Conservation (phyloP, 2,329 filamentous ascomycete genomes). For the Colletotrichum costaricense region DNA sequence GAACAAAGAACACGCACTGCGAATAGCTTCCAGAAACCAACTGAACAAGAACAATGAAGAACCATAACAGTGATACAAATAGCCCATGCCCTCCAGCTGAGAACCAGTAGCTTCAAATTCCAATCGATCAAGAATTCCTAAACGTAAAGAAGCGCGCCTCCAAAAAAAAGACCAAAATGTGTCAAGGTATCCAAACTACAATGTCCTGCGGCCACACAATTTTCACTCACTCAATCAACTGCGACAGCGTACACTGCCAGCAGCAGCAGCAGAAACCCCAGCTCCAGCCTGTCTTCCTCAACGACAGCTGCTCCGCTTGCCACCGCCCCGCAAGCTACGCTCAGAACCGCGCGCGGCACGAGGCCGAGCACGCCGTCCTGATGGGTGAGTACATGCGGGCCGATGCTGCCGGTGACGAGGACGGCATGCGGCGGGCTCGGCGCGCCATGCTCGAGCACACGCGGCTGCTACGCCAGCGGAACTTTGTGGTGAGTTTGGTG, state of each 20-base stretch:
- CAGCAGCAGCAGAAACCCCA: neutral
- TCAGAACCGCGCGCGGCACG: constrained; percentile 42
- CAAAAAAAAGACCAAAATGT: constrained; percentile 38
- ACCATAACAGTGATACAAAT: neutral
- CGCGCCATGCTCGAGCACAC: constrained; percentile 36
- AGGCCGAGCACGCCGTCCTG: constrained; percentile 41
- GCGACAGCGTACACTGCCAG: constrained; percentile 31
- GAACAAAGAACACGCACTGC: neutral
- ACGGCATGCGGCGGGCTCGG: constrained; percentile 40
- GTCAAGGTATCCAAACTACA: constrained; percentile 37
- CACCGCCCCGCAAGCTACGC: constrained; percentile 42
- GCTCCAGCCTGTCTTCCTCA: constrained; percentile 38
- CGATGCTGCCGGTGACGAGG: constrained; percentile 38
- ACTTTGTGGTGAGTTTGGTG: constrained; percentile 23
- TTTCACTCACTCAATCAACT: constrained; percentile 30
- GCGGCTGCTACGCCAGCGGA: constrained; percentile 13
- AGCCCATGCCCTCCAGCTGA: neutral
- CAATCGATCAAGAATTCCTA: neutral
- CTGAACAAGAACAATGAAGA: constrained; percentile 2
- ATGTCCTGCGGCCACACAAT: constrained; percentile 43
- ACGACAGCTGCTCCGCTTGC: constrained; percentile 52
- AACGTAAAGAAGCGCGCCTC: neutral
- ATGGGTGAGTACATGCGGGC: constrained; percentile 42
- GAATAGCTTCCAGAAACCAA: neutral
- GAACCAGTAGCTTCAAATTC: neutral